Base-by-base conservation (phyloP, 371 early-diverging fungal genomes). In the Mucor velutinosus region DNA sequence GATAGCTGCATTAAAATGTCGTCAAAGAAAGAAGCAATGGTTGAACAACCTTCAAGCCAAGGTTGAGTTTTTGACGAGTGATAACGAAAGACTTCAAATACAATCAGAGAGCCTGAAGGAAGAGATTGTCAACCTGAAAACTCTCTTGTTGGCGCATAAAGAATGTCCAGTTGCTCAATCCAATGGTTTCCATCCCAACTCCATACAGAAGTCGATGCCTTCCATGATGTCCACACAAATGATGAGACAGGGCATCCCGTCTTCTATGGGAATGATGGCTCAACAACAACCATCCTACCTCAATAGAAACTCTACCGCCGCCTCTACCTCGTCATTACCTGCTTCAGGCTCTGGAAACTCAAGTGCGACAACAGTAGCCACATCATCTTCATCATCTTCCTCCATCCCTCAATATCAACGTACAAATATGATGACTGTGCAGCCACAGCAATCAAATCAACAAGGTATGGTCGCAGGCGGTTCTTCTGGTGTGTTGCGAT, bases 1-100 rank as follows among this genome's bases (percentile, higher is more conserved):
- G 29, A 17, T 78, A 77, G 95, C 95, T 21, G 95, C 95, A 1
- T 85, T 93, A 8, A 94, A 94, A 67, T 95, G 95, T 73, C 88
- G 95, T 21, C 94, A 93, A 75, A 92, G 94, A 75, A 95, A 95
- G 81, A 94, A 94, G 76, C 90, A 92, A 70, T 93, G 92, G 90
- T 77, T 94, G 19, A 83, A 83, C 51, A 87, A 90, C 30, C 83
- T 95, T 57, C 94, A 95, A 67, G 81, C 80, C 27, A 91, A 90
- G 62, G 92, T 94, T n/a, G 94, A 93, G 58, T 85, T 76, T 53
- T 73, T 93, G 65, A 78, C 89, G 0, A 73, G 64, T 15, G 93
- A 94, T 61, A 94, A 94, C 69, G 93, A 92, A 71, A 78, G 83
- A 45, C 76, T 94, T 39, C 87, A 89, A 63, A 62, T 74, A 11